phyloP scores from a whole-genome alignment of 495 filamentous ascomycete species.

The Neurospora sp. region DNA sequence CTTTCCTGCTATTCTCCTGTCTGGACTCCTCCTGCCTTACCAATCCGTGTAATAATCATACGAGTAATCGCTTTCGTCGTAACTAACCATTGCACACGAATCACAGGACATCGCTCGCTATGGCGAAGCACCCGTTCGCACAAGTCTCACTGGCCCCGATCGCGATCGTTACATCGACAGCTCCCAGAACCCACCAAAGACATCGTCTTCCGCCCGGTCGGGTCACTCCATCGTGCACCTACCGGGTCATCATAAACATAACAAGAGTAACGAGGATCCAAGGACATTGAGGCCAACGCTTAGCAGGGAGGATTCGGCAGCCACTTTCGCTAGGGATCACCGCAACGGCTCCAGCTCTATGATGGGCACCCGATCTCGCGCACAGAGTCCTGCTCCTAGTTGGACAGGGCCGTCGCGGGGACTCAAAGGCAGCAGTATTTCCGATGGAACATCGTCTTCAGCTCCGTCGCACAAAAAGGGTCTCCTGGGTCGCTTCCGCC shows the following conservation, averaged over 20 bases:
- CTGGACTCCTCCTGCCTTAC: background rate
- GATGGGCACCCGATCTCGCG: slow-evolving; percentile 39
- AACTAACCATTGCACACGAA: slow-evolving; percentile 4
- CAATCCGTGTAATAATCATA: background rate
- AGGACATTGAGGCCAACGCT: slow-evolving; percentile 50
- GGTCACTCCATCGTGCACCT: slow-evolving; percentile 45
- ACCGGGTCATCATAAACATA: slow-evolving; percentile 61
- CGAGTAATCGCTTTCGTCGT: background rate
- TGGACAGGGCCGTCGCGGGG: slow-evolving; percentile 41
- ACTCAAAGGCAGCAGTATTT: slow-evolving; percentile 34
- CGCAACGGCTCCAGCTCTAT: slow-evolving; percentile 33
- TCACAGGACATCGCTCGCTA: slow-evolving; percentile 65
- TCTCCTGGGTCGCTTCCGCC: slow-evolving; percentile 54
- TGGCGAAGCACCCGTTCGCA: slow-evolving; percentile 72
- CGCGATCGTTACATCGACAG: slow-evolving; percentile 48
- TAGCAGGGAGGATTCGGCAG: slow-evolving; percentile 59
- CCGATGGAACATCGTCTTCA: slow-evolving; percentile 51
- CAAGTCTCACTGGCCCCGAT: slow-evolving; percentile 60
- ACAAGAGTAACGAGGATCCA: slow-evolving; percentile 64
- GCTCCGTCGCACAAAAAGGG: slow-evolving; percentile 49
- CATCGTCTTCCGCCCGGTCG: slow-evolving; percentile 42
- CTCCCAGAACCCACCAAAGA: slow-evolving; percentile 34
- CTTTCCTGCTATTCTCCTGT: background rate
- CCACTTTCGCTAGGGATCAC: slow-evolving; percentile 37
- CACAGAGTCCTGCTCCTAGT: slow-evolving; percentile 69